Conservation (phyloP, 306 rosid genomes). For the Luffa aegyptiaca region DNA sequence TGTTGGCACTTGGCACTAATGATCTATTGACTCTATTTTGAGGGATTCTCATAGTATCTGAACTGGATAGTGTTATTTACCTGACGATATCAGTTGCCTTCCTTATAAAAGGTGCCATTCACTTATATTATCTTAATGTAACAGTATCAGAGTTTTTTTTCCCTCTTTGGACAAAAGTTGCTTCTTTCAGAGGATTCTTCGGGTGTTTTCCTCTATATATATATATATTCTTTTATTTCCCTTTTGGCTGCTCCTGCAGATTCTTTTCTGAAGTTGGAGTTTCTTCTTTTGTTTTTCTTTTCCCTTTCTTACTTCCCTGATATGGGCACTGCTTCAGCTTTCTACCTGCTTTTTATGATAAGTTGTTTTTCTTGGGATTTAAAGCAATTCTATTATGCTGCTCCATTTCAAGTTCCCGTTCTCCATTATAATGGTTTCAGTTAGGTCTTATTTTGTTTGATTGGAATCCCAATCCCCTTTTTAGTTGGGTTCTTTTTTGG, state of each 20-base stretch:
- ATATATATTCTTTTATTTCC: background rate
- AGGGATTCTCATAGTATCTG: background rate
- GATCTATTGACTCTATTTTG: background rate
- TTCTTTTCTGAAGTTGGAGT: conserved; percentile 5
- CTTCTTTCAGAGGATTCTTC: background rate
- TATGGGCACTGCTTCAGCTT: background rate
- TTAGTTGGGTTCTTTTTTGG: too few relatives aligned
- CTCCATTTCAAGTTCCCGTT: background rate
- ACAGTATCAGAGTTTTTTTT: background rate
- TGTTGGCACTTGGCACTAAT: background rate
- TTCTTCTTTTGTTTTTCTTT: background rate
- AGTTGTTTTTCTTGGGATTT: background rate
- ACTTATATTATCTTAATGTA: background rate
- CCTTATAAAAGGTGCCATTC: background rate
- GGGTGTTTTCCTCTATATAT: background rate
- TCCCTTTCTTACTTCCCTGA: background rate
- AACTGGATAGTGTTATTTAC: background rate
- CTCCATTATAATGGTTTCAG: background rate
- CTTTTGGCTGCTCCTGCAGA: background rate
- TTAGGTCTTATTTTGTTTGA: too few relatives aligned
- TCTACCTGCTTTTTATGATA: background rate
- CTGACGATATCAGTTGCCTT: background rate
- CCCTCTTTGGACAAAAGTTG: background rate
- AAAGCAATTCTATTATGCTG: background rate
- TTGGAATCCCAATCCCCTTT: too few relatives aligned